These are phyloP conservation scores for Cutaneotrichosporon curvatum DNA, from an alignment of 1,284 basidiomycete species.

Conservation along the genomic window DNA sequence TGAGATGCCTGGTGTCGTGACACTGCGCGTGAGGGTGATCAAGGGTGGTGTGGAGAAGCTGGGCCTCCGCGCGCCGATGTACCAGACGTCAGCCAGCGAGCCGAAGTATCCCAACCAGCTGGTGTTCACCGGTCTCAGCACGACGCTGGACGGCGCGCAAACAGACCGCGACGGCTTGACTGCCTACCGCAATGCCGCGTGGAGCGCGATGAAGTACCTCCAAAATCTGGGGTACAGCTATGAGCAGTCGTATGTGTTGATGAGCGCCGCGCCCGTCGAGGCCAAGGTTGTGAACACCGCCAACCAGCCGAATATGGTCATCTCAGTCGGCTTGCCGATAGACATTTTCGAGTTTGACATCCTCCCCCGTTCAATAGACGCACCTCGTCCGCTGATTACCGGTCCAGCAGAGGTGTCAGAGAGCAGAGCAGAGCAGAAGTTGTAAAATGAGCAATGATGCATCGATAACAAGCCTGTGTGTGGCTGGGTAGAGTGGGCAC, in stretches of 20 bases:
- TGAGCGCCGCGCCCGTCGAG: slow-evolving; percentile 68
- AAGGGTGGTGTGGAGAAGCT: slow-evolving; percentile 69
- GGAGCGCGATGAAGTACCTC: slow-evolving; percentile 67
- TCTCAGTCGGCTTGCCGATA: slow-evolving; percentile 23
- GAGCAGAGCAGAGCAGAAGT: no score
- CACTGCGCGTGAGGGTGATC: slow-evolving; percentile 65
- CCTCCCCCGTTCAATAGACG: slow-evolving; percentile 43
- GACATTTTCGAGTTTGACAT: slow-evolving; percentile 33
- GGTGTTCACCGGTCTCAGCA: slow-evolving; percentile 26
- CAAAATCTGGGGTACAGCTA: slow-evolving; percentile 43
- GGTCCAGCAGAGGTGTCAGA: no score
- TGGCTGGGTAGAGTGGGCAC: no score
- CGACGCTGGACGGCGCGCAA: slow-evolving; percentile 17
- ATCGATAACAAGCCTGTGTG: no score
- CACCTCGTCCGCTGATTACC: no score
- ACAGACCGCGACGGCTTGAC: slow-evolving; percentile 19
- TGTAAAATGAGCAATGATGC: no score
- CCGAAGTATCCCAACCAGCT: slow-evolving; percentile 21
- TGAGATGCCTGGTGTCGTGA: slow-evolving; percentile 60
- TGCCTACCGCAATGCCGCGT: slow-evolving; percentile 66
- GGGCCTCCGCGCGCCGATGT: slow-evolving; percentile 66
- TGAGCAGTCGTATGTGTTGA: slow-evolving; percentile 66
- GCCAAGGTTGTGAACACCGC: slow-evolving; percentile 25
- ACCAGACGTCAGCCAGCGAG: slow-evolving; percentile 44
- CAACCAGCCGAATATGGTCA: slow-evolving; percentile 27